These are phyloP conservation scores for Colletotrichum euphorbiae DNA, from an alignment of 2,329 filamentous ascomycete species.

Conservation along the genomic window DNA sequence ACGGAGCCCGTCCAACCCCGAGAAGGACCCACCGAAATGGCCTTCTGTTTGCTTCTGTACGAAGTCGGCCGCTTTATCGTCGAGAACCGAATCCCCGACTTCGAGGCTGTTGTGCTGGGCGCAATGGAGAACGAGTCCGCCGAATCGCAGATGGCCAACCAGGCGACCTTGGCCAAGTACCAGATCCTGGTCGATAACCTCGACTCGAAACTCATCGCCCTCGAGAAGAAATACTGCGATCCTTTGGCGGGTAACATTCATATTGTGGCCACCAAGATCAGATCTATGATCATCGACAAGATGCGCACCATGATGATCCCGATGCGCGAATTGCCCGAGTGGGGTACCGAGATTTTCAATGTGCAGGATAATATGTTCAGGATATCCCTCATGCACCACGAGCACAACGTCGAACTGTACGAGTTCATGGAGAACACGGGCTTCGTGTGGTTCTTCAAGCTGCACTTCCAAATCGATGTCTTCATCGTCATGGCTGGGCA, in stretches of 20 bases:
- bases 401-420: slow-evolving; percentile 60
- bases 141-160: slow-evolving; percentile 61
- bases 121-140: slow-evolving; percentile 53
- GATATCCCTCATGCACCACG: slow-evolving; percentile 60
- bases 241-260: slow-evolving; percentile 64
- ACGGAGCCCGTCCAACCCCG: slow-evolving; percentile 62
- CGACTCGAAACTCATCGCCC: slow-evolving; percentile 55
- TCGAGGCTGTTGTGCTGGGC: slow-evolving; percentile 56
- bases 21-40: slow-evolving; percentile 72
- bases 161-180: slow-evolving; percentile 55
- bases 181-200: slow-evolving; percentile 56
- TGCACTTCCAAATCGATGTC: slow-evolving; percentile 67
- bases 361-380: slow-evolving; percentile 67
- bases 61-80: slow-evolving; percentile 63
- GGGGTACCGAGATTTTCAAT: slow-evolving; percentile 61
- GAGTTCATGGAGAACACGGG: slow-evolving; percentile 55
- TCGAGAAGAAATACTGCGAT: slow-evolving; percentile 64
- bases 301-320: slow-evolving; percentile 61
- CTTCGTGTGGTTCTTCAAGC: slow-evolving; percentile 67
- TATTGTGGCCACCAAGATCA: slow-evolving; percentile 60
- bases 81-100: slow-evolving; percentile 52
- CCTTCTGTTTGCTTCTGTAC: slow-evolving; percentile 64
- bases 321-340: slow-evolving; percentile 60
- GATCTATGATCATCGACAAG: slow-evolving; percentile 61
- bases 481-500: slow-evolving; percentile 67